phyloP scores from a whole-genome alignment of 2,329 filamentous ascomycete genomes.

The Scopulariopsis brevicaulis region DNA sequence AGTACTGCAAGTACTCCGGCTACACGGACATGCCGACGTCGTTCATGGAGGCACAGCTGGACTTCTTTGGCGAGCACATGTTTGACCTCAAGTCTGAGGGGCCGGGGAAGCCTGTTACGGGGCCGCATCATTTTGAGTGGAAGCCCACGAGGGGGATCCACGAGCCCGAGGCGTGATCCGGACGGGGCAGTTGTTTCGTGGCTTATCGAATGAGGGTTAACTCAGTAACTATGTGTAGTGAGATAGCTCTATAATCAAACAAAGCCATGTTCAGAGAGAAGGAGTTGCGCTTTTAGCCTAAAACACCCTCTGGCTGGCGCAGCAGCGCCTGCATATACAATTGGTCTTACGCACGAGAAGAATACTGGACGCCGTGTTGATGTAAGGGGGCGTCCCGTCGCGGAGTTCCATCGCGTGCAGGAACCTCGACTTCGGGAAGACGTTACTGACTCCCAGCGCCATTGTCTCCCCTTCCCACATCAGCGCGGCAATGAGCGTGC shows the following conservation, averaged over 20 bases:
- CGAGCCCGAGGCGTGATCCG: background rate
- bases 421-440: slow-evolving; percentile 38
- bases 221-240: background rate
- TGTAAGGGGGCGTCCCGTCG: slow-evolving; percentile 22
- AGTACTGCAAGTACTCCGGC: slow-evolving; percentile 55
- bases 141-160: slow-evolving; percentile 18
- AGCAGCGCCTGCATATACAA: background rate
- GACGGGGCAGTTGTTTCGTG: background rate
- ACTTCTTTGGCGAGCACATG: slow-evolving; percentile 59
- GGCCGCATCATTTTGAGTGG: slow-evolving; percentile 55
- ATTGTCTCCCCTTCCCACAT: slow-evolving; percentile 55
- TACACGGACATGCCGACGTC: slow-evolving; percentile 50
- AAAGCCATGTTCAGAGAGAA: too few species aligned
- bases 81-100: slow-evolving; percentile 48
- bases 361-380: background rate
- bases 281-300: background rate
- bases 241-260: slow-evolving; percentile 13
- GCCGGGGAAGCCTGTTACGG: slow-evolving; percentile 37
- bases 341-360: background rate
- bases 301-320: too few species aligned
- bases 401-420: slow-evolving; percentile 27
- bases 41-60: slow-evolving; percentile 61
- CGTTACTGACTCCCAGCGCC: slow-evolving; percentile 44
- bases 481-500: slow-evolving; percentile 43
- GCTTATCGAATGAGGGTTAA: background rate